Percentiles rank a stretch among this genome's conserved stretches.
phyloP scores from a whole-genome alignment of 73 alveolate genomes.

The Loxodes magnus region DNA sequence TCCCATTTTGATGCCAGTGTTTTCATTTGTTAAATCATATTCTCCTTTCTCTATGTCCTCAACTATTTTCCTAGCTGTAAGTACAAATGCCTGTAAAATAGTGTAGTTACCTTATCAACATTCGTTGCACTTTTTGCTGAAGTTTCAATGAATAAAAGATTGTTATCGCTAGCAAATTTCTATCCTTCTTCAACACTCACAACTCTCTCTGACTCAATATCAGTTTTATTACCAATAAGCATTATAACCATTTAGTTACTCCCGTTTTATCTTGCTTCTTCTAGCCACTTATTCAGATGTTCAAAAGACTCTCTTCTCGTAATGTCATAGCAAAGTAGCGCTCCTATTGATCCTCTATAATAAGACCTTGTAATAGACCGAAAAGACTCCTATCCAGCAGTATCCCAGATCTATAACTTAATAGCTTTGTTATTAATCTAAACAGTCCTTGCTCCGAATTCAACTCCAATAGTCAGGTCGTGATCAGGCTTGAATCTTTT shows the following conservation, averaged over 20 bases:
- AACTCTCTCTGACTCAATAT: slow-evolving; percentile 37
- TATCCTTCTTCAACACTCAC: slow-evolving; percentile 57
- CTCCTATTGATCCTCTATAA: slow-evolving; percentile 86
- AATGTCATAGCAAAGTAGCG: slow-evolving; percentile 75
- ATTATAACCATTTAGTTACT: slow-evolving; percentile 15
- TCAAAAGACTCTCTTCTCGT: slow-evolving; percentile 48
- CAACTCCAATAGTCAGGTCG: slow-evolving; percentile 88
- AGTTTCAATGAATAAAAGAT: slow-evolving; percentile 57
- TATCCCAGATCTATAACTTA: slow-evolving; percentile 91
- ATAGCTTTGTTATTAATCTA: slow-evolving; percentile 49
- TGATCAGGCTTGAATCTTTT: slow-evolving; percentile 63
- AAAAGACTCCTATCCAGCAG: slow-evolving; percentile 92
- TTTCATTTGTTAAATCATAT: slow-evolving; percentile 19
- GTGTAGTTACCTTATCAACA: too few relatives aligned
- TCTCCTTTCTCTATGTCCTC: slow-evolving; percentile 11
- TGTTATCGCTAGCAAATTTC: slow-evolving; percentile 48
- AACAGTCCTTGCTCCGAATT: slow-evolving; percentile 74
- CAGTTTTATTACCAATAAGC: slow-evolving; percentile 37
- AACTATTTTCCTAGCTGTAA: not conserved
- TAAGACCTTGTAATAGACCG: slow-evolving; percentile 73
- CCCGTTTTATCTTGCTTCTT: slow-evolving; percentile 32
- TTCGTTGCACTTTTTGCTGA: slow-evolving; percentile 58
- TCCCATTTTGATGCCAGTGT: slow-evolving; percentile 20
- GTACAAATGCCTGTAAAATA: slow-evolving; percentile 1
- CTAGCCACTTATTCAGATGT: slow-evolving; percentile 32